A percentile compares a stretch with the other conserved stretches of the same genome.
These are phyloP conservation scores for Lipomyces yamanashiensis DNA, from an alignment of 805 yeast species.

Conservation along the genomic window DNA sequence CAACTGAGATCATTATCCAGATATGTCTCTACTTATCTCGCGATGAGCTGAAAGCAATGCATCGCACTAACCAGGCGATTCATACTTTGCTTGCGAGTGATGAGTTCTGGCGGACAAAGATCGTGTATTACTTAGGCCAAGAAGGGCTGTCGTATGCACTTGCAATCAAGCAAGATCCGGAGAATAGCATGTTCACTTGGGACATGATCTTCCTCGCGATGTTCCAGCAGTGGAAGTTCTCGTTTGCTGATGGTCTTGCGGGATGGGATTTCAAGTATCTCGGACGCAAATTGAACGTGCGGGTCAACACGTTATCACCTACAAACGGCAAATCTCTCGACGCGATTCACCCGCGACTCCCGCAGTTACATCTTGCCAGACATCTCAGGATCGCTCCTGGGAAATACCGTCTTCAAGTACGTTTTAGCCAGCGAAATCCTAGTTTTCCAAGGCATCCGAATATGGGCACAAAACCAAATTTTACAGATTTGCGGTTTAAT, in stretches of 20 bases:
- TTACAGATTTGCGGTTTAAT: constrained; percentile 14
- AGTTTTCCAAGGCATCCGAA: background rate
- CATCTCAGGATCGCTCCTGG: constrained; percentile 27
- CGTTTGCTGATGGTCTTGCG: constrained; percentile 20
- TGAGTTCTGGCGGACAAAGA: constrained; percentile 24
- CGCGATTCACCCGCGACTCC: background rate
- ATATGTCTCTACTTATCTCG: constrained; percentile 12
- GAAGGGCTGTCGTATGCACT: constrained; percentile 18
- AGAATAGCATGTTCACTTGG: constrained; percentile 11
- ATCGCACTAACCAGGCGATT: constrained; percentile 4
- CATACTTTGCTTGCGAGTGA: constrained; percentile 16
- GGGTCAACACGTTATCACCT: background rate
- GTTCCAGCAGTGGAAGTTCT: constrained; percentile 26
- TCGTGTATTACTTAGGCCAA: constrained; percentile 17
- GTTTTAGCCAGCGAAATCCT: constrained; percentile 10
- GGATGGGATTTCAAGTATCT: constrained; percentile 3
- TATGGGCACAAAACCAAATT: constrained; percentile 8
- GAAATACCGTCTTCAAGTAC: constrained; percentile 20
- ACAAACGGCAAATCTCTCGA: background rate
- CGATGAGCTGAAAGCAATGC: constrained; percentile 10
- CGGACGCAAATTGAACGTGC: constrained; percentile 11
- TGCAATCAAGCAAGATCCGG: background rate
- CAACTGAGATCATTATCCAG: constrained; percentile 20
- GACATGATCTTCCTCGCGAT: constrained; percentile 18
- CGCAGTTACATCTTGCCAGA: constrained; percentile 25